phyloP scores from a whole-genome alignment of 2,329 filamentous ascomycete genomes.

The Fusarium paranaense region DNA sequence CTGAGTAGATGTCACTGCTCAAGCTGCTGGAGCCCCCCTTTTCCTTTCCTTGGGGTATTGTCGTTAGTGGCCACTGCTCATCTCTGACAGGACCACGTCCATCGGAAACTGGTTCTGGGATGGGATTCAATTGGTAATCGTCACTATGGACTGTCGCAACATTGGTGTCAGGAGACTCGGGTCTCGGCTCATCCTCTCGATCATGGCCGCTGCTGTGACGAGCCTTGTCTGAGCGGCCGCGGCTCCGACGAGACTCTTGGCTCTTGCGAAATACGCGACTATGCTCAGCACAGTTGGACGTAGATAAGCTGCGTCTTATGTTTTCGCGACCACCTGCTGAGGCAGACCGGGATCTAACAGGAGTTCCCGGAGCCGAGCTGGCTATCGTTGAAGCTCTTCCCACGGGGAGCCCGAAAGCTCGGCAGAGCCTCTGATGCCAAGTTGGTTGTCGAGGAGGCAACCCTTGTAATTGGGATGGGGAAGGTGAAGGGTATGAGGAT shows the following conservation, averaged over 20 bases:
- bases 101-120: not conserved
- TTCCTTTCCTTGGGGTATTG: not conserved
- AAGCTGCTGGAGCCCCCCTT: not conserved
- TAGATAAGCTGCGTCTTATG: not conserved
- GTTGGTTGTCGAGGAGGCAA: slow-evolving; percentile 30
- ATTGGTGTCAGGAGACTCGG: slow-evolving; percentile 43
- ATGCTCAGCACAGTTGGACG: not conserved
- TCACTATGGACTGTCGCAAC: slow-evolving; percentile 53
- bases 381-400: slow-evolving; percentile 53
- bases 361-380: slow-evolving; percentile 39
- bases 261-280: not conserved
- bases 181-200: not conserved
- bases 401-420: slow-evolving; percentile 44
- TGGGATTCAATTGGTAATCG: slow-evolving; percentile 44
- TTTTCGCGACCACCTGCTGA: not conserved
- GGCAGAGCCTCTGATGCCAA: slow-evolving; percentile 46
- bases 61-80: not conserved
- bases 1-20: slow-evolving; percentile 15
- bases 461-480: not conserved
- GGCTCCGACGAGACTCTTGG: not conserved
- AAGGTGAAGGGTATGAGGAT: not conserved
- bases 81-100: not conserved
- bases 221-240: not conserved
- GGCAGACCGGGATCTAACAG: not conserved
- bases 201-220: not conserved